Conservation (phyloP, 441 rosid species). For the Bocquillonia castaneifolia region DNA sequence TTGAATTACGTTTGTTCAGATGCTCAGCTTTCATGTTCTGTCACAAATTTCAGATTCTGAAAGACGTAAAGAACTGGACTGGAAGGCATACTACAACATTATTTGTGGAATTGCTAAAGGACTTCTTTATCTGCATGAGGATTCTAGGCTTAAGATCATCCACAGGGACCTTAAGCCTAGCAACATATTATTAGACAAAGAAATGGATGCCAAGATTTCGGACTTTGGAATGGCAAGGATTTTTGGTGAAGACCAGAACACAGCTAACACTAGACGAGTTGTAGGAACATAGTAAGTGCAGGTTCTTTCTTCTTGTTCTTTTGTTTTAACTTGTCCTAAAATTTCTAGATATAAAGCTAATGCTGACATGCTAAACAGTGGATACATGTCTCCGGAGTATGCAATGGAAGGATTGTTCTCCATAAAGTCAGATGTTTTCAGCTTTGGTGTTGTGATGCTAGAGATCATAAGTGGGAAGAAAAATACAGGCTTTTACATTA, state of each 20-base stretch:
- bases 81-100: constrained; percentile 24
- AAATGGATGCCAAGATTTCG: constrained; percentile 39
- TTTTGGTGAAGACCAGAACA: constrained; percentile 26
- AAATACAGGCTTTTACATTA: constrained; percentile 27
- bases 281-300: constrained; percentile 32
- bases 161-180: constrained; percentile 38
- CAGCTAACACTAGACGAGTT: constrained; percentile 27
- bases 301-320: not conserved
- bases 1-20: not conserved
- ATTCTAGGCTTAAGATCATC: constrained; percentile 34
- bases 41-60: constrained; percentile 22
- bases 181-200: constrained; percentile 30
- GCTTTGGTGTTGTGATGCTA: constrained; percentile 41
- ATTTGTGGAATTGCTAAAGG: constrained; percentile 37
- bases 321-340: not conserved
- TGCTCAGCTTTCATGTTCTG: not conserved
- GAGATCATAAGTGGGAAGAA: constrained; percentile 39
- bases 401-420: constrained; percentile 40
- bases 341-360: not conserved
- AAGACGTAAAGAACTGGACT: constrained; percentile 24
- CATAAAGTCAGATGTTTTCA: constrained; percentile 40
- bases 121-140: constrained; percentile 37
- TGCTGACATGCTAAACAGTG: constrained; percentile 22
- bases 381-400: constrained; percentile 38
- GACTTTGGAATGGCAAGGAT: constrained; percentile 42